phyloP scores from a whole-genome alignment of 495 filamentous ascomycete species.

The Podospora comata region DNA sequence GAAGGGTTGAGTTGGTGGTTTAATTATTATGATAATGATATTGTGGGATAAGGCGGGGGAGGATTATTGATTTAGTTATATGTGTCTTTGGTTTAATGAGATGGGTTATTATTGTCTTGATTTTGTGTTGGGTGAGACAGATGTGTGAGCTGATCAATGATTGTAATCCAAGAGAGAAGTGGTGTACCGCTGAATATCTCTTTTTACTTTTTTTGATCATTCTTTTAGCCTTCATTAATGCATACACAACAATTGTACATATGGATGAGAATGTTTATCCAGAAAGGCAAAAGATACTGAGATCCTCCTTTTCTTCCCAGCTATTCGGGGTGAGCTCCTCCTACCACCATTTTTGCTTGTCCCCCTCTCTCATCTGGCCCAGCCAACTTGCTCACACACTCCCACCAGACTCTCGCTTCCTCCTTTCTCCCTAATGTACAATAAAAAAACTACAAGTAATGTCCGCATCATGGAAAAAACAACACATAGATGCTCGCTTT shows the following conservation, averaged over 20 bases:
- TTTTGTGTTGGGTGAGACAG: no score
- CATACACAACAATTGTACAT: not conserved
- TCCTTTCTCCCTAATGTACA: not conserved
- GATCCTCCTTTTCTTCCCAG: not conserved
- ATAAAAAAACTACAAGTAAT: not conserved
- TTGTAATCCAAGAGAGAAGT: no score
- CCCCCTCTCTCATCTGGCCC: no score
- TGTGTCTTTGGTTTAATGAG: not conserved
- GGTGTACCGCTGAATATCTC: no score
- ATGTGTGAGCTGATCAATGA: no score
- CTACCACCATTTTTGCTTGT: not conserved
- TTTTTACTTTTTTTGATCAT: not conserved
- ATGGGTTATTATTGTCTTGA: not conserved
- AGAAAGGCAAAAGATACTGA: not conserved
- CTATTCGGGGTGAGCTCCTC: no score
- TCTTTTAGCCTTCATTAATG: not conserved
- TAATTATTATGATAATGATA: not conserved
- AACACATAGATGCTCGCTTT: not conserved
- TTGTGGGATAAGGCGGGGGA: not conserved
- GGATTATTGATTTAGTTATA: not conserved
- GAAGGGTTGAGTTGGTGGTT: not conserved
- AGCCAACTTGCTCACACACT: not conserved
- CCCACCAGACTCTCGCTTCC: not conserved
- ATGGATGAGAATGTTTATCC: slow-evolving; percentile 1
- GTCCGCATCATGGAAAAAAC: not conserved